Base-by-base conservation (phyloP, 129 eudicot genomes). In the Flaveria trinervia region DNA sequence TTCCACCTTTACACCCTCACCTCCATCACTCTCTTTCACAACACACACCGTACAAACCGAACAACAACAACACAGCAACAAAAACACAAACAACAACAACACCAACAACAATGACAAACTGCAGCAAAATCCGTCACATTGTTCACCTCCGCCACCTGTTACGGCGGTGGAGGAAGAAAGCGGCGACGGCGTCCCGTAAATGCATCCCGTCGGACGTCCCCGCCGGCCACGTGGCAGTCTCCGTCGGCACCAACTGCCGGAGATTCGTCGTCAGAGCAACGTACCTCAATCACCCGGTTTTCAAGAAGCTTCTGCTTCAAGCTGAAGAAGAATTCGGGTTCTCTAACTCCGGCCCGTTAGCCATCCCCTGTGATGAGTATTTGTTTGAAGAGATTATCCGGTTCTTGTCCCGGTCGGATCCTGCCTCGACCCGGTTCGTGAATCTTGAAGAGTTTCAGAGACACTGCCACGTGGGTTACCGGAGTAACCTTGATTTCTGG, bases 101-200 rank as follows among this genome's bases (percentile, higher is more conserved):
- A 28, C 73, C 55, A 45, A 45, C 13, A 9, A 45, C 11, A 9
- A 91, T 92, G 97, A 80, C 97, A 15, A 80, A 84, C 5, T 85
- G 97, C 85, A 92, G 91, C 88, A 92, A 89, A 87, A 92, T 92
- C 88, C 95, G 91, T 55, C 94, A 87, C 97, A 89, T 92, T 82
- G 97, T 92, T 17, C 80, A 85, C 9, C 96, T 92, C 83, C 92
- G 97, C 45, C 92, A 92, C 46, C 84, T 92, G 88, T 65, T 92
- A 43, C 75, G 89, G 7, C 82, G 89, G 25, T 92, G 97, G 97
- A 81, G 97, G 67, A 85, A 82, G 77, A 92, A 87, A 30, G 85
- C 82, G 77, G 91, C 92, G 1, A 79, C 88, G 75, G n/a, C 82
- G 2, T 74, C 93, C 49, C 84, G 86, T 17, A 77, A 82, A 43